Base-by-base conservation (phyloP, 2,329 filamentous ascomycete genomes). In the Talaromyces sp. region DNA sequence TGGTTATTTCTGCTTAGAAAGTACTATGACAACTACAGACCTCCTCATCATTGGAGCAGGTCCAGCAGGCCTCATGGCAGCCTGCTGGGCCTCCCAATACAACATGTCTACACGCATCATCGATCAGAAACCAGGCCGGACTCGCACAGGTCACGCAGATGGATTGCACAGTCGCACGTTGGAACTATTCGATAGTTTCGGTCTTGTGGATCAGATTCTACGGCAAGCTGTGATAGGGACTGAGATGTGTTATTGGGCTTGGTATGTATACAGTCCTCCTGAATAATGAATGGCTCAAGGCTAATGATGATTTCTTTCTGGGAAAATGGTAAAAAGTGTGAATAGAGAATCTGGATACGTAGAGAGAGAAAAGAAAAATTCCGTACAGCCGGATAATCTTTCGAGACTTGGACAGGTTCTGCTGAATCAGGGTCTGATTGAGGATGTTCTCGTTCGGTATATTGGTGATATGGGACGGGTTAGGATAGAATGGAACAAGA, bases 111-210 rank as follows among this genome's bases (percentile, higher is more conserved):
- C 63, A 0, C 57, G 62, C 1, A 62, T 68, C 2, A 63, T 68
- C 21, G 66, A 69, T 5, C 31, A 60, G 39, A 63, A 67, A 22
- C 10, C 28, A 1, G 28, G 51, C 2, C 61, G 54, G 11, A 66
- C 64, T 2, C 33, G 63, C n/a, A 68, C 65, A 15, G 72, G 73
- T 10, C 78, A 80, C 61, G 78, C 78, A 0, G 80, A 81, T 62
- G 83, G 82, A 1, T 74, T 87, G 2, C 84, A 89, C 70, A 83
- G 81, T 62, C 83, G 86, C 1, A 89, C 84, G 0, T 75, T 89
- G 2, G 85, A 91, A 68, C 88, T 90, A 13, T 82, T 90, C 56
- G 85, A 91, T 64, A 85, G 82, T 54, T 87, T 91, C 64, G 87
- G 83, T 1, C 82, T 91, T 61, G 84, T 28, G 11, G 55, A 57